A percentile compares a stretch with the other conserved stretches of the same genome.
Conservation (phyloP, 2,329 filamentous ascomycete genomes). For the Fusarium verrucosum region DNA sequence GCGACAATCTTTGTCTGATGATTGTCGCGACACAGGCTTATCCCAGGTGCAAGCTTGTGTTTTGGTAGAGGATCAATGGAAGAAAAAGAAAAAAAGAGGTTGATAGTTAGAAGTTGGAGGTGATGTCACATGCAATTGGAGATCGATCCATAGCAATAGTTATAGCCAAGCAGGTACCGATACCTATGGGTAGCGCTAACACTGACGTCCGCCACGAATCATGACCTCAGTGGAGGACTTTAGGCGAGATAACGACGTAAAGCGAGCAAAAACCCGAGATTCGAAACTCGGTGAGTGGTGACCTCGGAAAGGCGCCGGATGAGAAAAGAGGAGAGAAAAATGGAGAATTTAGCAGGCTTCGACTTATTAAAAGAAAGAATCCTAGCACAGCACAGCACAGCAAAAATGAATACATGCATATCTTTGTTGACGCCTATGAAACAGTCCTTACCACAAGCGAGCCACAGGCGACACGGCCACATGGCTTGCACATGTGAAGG, state of each 20-base stretch:
- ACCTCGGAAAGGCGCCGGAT: background rate
- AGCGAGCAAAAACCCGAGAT: background rate
- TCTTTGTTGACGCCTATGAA: constrained; percentile 9
- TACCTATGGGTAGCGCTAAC: constrained; percentile 3
- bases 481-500: constrained; percentile 30
- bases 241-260: constrained; percentile 20
- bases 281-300: constrained; percentile 11
- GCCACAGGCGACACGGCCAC: constrained; percentile 12
- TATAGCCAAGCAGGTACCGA: too few species aligned
- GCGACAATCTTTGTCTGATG: constrained; percentile 27
- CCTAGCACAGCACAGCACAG: background rate
- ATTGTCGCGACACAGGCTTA: constrained; percentile 15
- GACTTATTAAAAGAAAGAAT: background rate
- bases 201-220: constrained; percentile 25
- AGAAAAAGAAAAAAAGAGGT: constrained; percentile 9
- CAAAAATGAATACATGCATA: constrained; percentile 12
- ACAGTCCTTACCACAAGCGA: constrained; percentile 18
- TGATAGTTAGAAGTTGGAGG: constrained; percentile 21
- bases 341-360: background rate
- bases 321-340: background rate
- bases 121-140: constrained; percentile 46
- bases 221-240: constrained; percentile 37
- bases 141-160: too few species aligned
- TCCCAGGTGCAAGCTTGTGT: background rate
- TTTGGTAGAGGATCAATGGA: constrained; percentile 18